Conservation (phyloP, 306 rosid genomes). For the Arachis stenosperma region DNA sequence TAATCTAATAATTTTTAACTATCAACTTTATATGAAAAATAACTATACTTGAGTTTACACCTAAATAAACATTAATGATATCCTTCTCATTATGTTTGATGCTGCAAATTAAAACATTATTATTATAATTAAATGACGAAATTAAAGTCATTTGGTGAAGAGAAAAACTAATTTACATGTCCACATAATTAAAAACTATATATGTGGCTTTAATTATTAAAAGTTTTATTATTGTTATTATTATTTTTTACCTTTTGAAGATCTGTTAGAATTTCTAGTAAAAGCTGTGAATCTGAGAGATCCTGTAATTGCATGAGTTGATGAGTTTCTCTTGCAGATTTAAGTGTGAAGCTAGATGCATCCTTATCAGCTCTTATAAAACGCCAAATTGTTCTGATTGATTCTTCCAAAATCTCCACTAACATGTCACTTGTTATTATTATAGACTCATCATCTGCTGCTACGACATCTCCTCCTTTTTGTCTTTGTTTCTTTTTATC, state of each 20-base stretch:
- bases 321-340: conserved; percentile 38
- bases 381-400: conserved; percentile 78
- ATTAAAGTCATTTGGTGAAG: no score
- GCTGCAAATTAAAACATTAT: no score
- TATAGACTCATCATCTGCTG: not conserved
- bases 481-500: conserved; percentile 53
- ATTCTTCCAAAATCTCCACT: conserved; percentile 71
- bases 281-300: conserved; percentile 63
- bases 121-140: no score
- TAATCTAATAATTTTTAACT: no score
- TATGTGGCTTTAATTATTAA: no score
- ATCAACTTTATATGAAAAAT: no score
- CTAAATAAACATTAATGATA: no score
- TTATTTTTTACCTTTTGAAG: conserved; percentile 64
- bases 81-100: no score
- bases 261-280: conserved; percentile 53
- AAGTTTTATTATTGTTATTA: not conserved
- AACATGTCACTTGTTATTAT: conserved; percentile 61
- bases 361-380: conserved; percentile 74
- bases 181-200: no score
- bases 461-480: conserved; percentile 40
- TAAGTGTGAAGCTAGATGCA: conserved; percentile 42
- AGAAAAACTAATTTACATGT: no score
- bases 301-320: conserved; percentile 55
- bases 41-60: no score